Evolutionary conservation across 148 eudicot species (phyloP), one percentile per base, ranked within the genome.

Genomic region (Persicaria maculosa): DNA sequence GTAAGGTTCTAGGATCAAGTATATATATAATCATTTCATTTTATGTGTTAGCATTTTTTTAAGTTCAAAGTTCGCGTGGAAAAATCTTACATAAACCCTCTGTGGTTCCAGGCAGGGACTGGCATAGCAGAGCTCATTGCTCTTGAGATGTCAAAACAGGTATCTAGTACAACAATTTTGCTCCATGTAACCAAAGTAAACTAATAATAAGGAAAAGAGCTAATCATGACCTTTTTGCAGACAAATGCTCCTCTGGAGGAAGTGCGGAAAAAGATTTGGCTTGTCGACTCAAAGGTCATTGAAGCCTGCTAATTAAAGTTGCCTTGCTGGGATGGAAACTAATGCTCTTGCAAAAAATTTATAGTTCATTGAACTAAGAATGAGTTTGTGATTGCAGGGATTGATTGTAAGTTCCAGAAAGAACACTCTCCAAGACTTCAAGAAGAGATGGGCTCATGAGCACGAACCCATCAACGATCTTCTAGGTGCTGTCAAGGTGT

Each of bases 81-180:
- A 52, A 16, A 16, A 10, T 48, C 53, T 65, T 12, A 47, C 53
- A 16, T 43, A 40, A 46, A 20, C 14, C 25, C 20, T 67, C 47
- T 44, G 43, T 68, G 72, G 46, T 75, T 80, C 80, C 89, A 94
- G 98, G 97, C 98, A 6, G 97, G 98, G 47, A 94, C 98, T 40
- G 98, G 98, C 59, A 94, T 91, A 75, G 98, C 98, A 48, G 97
- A 91, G 79, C 97, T 94, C 69, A 94, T 94, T 72, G 97, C 98
- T 59, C 88, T 86, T 73, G 96, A 89, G 88, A 88, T 94, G 85
- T 91, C 96, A 64, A 94, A 86, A 79, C 89, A 88, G 97, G 98
- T 94, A 79, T 73, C 53, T 1, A 68, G 50, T 9, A 4, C 15
- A 22, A 8, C 67, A 1, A 36, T 17, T 31, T 40, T 19, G 45